Percentiles rank a stretch among this genome's conserved stretches.
phyloP scores from a whole-genome alignment of 2,329 filamentous ascomycete species.

The Penicillium sp. region DNA sequence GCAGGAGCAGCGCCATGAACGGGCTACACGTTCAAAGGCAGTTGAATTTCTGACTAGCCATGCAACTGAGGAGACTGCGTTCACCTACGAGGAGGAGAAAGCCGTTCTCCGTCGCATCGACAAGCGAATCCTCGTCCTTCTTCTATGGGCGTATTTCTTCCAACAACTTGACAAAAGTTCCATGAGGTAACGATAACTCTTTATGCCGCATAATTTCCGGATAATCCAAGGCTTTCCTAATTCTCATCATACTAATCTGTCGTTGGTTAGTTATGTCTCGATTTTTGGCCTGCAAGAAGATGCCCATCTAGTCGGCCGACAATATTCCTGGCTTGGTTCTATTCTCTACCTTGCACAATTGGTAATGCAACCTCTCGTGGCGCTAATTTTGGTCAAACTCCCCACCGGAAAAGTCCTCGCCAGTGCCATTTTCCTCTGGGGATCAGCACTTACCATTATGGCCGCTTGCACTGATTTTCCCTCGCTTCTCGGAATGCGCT shows the following conservation, averaged over 20 bases:
- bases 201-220: too few species aligned
- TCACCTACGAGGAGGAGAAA: constrained; percentile 53
- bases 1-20: neutral
- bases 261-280: constrained; percentile 17
- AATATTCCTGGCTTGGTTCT: constrained; percentile 62
- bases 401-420: constrained; percentile 58
- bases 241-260: neutral
- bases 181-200: neutral
- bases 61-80: constrained; percentile 23
- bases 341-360: constrained; percentile 63
- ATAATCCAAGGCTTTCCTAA: too few species aligned
- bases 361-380: constrained; percentile 57
- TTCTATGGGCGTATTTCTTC: constrained; percentile 59
- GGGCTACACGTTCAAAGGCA: constrained; percentile 1
- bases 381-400: constrained; percentile 42
- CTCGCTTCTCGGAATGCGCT: constrained; percentile 48
- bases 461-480: constrained; percentile 51
- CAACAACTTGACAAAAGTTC: constrained; percentile 55
- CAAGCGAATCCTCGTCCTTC: constrained; percentile 50
- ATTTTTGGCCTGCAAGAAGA: constrained; percentile 48
- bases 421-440: constrained; percentile 56
- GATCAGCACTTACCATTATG: constrained; percentile 52
- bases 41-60: neutral
- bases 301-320: constrained; percentile 48
- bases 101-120: constrained; percentile 45